A percentile compares a stretch with the other conserved stretches of the same genome.
phyloP scores from a whole-genome alignment of 192 early-diverging fungal genomes.

The Allomyces arbusculus region DNA sequence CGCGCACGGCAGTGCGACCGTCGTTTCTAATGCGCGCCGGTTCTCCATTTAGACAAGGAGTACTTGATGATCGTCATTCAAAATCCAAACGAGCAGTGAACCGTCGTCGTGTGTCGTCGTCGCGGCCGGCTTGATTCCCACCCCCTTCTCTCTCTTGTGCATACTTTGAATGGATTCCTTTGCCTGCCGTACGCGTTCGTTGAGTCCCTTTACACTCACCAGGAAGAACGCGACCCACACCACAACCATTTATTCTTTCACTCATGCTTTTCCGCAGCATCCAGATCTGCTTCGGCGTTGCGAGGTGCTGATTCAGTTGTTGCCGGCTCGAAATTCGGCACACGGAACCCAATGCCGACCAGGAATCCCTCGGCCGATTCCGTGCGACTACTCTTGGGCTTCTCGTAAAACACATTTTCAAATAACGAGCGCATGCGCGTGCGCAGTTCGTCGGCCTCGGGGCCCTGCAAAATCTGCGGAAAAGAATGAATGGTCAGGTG shows the following conservation, averaged over 20 bases:
- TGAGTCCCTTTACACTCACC: no score
- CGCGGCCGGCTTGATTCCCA: no score
- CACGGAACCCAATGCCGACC: neutral
- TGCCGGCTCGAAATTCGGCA: neutral
- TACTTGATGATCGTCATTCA: slow-evolving; percentile 68
- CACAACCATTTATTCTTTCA: no score
- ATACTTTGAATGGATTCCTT: no score
- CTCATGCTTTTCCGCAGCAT: no score
- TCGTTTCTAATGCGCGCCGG: neutral
- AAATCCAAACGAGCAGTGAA: slow-evolving; percentile 23
- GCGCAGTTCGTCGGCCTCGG: neutral
- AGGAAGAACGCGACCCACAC: no score
- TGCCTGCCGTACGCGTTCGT: no score
- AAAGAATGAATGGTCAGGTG: neutral
- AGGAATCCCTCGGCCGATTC: neutral
- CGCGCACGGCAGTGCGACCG: neutral
- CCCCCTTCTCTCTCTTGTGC: no score
- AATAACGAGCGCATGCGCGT: neutral
- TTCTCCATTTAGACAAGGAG: slow-evolving; percentile 39
- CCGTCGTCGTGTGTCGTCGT: neutral
- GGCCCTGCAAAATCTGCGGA: neutral
- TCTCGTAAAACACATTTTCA: neutral
- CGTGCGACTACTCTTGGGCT: neutral
- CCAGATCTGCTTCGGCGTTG: no score
- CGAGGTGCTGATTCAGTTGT: no score